A percentile compares a stretch with the other conserved stretches of the same genome.
phyloP scores from a whole-genome alignment of 768 basidiomycete species.

The Pleurotus tuoliensis region DNA sequence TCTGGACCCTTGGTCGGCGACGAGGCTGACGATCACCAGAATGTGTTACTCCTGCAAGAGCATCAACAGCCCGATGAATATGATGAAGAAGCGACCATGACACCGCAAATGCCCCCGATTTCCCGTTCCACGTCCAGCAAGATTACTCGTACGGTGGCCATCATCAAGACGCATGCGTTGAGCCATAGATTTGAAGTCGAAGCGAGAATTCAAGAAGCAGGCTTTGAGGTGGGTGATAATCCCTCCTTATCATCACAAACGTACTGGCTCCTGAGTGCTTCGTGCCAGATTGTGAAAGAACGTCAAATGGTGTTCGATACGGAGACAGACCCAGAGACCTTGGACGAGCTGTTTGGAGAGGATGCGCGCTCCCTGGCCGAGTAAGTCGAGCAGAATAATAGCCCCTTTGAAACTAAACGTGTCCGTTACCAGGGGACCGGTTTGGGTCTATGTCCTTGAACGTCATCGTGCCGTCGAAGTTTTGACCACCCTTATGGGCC shows the following conservation, averaged over 20 bases:
- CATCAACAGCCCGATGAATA: not conserved
- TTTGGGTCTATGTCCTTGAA: conserved; percentile 91
- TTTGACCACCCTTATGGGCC: conserved; percentile 73
- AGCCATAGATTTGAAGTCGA: conserved; percentile 77
- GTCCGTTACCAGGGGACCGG: conserved; percentile 57
- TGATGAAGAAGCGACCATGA: not conserved
- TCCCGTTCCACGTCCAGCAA: conserved; percentile 13
- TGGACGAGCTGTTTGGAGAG: conserved; percentile 77
- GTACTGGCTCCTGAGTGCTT: conserved; percentile 8
- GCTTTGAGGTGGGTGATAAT: conserved; percentile 63
- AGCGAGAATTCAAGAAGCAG: conserved; percentile 70
- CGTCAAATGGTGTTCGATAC: conserved; percentile 86
- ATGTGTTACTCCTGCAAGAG: not conserved
- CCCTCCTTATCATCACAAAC: conserved; percentile 1
- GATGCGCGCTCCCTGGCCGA: conserved; percentile 72
- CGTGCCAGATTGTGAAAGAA: conserved; percentile 73
- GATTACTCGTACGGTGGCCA: conserved; percentile 69
- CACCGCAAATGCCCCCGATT: not conserved
- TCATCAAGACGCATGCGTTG: conserved; percentile 80
- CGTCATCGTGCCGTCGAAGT: conserved; percentile 78
- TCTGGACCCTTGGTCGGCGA: not conserved
- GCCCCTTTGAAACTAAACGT: not conserved
- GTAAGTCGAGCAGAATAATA: conserved; percentile 42
- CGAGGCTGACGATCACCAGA: not conserved
- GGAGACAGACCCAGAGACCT: conserved; percentile 75